Evolutionary conservation across 2,329 filamentous ascomycete species (phyloP).

Genomic region (Scedosporium apiospermum): DNA sequence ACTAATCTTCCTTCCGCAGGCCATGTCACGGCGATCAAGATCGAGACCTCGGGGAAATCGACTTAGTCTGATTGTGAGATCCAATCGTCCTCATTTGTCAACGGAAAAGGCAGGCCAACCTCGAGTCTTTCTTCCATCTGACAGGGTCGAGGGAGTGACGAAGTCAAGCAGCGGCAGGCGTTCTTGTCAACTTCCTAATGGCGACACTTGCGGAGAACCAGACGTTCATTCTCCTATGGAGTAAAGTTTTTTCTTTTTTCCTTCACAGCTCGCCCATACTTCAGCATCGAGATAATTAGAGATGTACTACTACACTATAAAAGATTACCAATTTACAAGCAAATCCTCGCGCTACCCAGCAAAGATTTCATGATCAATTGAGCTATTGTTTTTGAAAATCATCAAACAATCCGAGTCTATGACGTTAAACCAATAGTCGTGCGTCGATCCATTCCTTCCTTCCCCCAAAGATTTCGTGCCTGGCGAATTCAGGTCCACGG

Average conservation of each 20-base stretch:
- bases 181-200: too few species aligned
- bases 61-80: neutral
- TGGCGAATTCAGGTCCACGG: neutral
- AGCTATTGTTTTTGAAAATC: too few species aligned
- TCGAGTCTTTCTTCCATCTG: too few species aligned
- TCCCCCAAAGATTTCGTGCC: neutral
- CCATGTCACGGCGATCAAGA: neutral
- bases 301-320: neutral
- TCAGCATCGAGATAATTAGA: neutral
- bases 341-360: neutral
- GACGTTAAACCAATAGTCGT: neutral
- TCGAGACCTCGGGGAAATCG: neutral
- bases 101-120: too few species aligned
- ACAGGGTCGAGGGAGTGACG: too few species aligned
- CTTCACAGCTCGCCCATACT: too few species aligned
- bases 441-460: neutral
- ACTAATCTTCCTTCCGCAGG: neutral
- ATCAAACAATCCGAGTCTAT: neutral
- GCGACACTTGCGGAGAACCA: too few species aligned
- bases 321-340: neutral
- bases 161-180: too few species aligned
- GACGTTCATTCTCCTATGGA: too few species aligned
- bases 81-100: neutral
- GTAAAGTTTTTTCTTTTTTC: too few species aligned
- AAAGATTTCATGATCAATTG: neutral